phyloP scores from a whole-genome alignment of 331 rosid genomes.

The Arachis monticola region DNA sequence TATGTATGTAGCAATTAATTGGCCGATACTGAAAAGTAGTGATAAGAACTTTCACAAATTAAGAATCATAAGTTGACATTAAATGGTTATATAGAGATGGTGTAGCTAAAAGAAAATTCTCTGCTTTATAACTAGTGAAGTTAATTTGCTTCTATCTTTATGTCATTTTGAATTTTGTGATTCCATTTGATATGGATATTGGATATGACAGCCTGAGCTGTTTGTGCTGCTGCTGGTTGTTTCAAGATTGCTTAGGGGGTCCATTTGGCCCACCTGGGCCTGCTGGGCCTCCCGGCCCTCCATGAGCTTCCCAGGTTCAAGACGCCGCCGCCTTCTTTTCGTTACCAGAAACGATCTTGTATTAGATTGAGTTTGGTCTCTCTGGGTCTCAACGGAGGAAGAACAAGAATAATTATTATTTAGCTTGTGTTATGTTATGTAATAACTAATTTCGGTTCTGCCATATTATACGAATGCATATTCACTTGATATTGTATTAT shows the following conservation, averaged over 20 bases:
- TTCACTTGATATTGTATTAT: not conserved
- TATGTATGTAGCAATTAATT: too few relatives aligned
- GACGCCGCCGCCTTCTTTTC: not conserved
- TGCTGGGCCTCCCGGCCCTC: slow-evolving; percentile 44
- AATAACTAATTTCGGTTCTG: not conserved
- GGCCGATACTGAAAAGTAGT: too few relatives aligned
- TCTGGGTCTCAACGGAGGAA: not conserved
- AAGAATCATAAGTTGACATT: too few relatives aligned
- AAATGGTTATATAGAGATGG: too few relatives aligned
- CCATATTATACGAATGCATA: not conserved
- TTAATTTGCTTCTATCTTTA: too few relatives aligned
- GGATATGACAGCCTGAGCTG: slow-evolving; percentile 45
- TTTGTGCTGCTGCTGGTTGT: slow-evolving; percentile 69
- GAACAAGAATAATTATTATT: not conserved
- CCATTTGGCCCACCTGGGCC: slow-evolving; percentile 51
- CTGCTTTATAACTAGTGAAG: not conserved
- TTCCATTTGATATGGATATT: not conserved
- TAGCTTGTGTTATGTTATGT: not conserved
- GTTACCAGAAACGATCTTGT: not conserved
- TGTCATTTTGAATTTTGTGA: not conserved
- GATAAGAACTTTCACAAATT: too few relatives aligned
- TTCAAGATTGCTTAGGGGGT: slow-evolving; percentile 64
- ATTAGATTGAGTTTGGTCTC: not conserved
- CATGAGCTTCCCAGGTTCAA: not conserved
- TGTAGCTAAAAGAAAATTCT: too few relatives aligned